These are phyloP conservation scores for Sclerotiophoma versabilis DNA, from an alignment of 2,329 filamentous ascomycete genomes.

Conservation along the genomic window DNA sequence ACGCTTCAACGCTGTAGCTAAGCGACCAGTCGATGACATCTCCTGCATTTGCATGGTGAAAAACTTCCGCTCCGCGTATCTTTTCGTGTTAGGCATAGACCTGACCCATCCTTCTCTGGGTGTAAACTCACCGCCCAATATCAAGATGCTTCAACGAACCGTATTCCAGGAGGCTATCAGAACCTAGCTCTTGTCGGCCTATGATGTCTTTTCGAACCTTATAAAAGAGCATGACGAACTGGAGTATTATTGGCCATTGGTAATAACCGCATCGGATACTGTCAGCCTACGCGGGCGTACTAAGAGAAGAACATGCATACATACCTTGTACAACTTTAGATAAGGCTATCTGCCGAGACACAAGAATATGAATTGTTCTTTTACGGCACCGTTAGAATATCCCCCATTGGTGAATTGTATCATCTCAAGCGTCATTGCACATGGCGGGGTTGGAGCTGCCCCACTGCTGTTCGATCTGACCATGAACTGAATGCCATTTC, in stretches of 20 bases:
- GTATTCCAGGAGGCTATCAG: conserved; percentile 1
- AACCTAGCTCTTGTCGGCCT: conserved; percentile 10
- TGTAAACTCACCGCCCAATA: conserved; percentile 13
- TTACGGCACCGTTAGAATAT: conserved; percentile 29
- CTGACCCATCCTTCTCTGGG: not conserved
- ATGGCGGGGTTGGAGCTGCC: conserved; percentile 36
- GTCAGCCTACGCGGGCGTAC: conserved; percentile 29
- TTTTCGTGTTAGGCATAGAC: not conserved
- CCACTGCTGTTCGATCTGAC: not conserved
- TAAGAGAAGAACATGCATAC: conserved; percentile 8
- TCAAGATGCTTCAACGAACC: conserved; percentile 11
- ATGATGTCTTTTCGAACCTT: conserved; percentile 18
- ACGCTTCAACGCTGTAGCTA: conserved; percentile 18
- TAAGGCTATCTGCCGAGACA: conserved; percentile 33
- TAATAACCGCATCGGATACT: conserved; percentile 31
- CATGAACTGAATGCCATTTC: not conserved
- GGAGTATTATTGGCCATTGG: conserved; percentile 26
- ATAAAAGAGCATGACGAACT: not conserved
- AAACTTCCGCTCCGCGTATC: not conserved
- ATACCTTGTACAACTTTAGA: conserved; percentile 29
- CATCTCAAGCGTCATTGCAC: conserved; percentile 30
- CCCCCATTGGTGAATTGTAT: conserved; percentile 32
- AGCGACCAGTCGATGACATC: conserved; percentile 11
- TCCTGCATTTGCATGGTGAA: conserved; percentile 4
- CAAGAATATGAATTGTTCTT: conserved; percentile 24